Evolutionary conservation across 1,284 basidiomycete species (phyloP).

Genomic region (Bondarzewia mesenterica): DNA sequence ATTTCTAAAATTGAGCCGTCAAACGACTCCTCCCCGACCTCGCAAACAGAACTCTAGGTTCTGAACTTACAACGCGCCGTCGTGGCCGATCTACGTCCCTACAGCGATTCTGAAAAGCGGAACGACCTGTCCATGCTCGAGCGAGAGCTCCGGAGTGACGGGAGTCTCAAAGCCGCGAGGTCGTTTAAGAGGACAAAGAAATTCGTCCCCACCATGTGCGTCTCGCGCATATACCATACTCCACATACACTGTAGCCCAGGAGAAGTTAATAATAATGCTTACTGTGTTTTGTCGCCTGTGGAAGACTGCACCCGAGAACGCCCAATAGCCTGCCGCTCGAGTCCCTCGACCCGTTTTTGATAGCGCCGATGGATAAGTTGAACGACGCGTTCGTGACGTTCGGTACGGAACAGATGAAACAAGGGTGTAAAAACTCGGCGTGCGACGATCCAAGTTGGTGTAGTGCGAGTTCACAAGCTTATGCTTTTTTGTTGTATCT

Average conservation of each 20-base stretch:
- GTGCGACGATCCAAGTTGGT: no score
- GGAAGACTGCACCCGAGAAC: constrained; percentile 40
- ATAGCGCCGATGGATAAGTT: constrained; percentile 54
- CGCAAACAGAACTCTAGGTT: no score
- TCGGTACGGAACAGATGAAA: constrained; percentile 53
- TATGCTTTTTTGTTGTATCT: no score
- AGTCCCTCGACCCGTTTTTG: constrained; percentile 50
- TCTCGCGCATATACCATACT: neutral
- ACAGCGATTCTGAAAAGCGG: constrained; percentile 50
- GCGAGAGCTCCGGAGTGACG: constrained; percentile 32
- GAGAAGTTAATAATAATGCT: neutral
- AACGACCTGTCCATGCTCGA: constrained; percentile 50
- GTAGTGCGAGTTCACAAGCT: no score
- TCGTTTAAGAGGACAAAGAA: constrained; percentile 53
- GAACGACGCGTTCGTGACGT: constrained; percentile 46
- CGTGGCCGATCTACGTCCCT: constrained; percentile 39
- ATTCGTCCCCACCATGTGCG: constrained; percentile 52
- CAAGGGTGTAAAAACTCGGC: no score
- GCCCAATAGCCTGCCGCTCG: constrained; percentile 52
- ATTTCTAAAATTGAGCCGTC: no score
- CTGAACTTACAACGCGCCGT: no score
- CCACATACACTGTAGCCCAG: neutral
- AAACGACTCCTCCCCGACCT: no score
- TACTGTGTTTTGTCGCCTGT: neutral
- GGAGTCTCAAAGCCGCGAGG: constrained; percentile 33